Percentiles rank a stretch among this genome's conserved stretches.
Evolutionary conservation across 306 rosid species (phyloP).

Genomic region (Rubus idaeus): DNA sequence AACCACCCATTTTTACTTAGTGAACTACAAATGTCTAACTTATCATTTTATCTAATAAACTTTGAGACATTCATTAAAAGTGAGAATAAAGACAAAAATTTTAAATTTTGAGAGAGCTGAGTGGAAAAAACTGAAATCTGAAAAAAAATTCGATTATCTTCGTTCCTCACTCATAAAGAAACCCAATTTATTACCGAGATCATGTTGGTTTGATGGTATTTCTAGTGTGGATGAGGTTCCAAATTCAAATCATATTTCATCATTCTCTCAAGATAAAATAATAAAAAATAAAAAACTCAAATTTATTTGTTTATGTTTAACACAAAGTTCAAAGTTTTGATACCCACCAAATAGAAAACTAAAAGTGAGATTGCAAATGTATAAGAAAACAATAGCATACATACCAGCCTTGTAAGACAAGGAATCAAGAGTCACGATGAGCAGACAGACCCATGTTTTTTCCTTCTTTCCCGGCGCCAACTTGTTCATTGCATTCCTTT

Average conservation of each 20-base stretch:
- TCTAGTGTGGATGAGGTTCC: no score
- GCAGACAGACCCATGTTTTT: conserved; percentile 4
- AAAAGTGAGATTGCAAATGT: background rate
- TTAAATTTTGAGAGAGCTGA: no score
- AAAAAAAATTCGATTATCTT: background rate
- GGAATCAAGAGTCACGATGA: conserved; percentile 25
- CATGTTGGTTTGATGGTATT: no score
- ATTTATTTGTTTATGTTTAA: background rate
- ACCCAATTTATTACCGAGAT: background rate
- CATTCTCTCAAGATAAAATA: no score
- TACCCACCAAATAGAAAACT: background rate
- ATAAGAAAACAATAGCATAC: background rate
- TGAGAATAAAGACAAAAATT: no score
- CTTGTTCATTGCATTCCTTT: background rate
- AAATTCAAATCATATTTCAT: no score
- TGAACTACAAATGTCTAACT: no score
- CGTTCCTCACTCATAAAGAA: background rate
- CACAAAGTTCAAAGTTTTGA: background rate
- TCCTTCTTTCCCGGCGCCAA: background rate
- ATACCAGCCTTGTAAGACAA: conserved; percentile 33
- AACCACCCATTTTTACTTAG: no score
- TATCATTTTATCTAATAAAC: no score
- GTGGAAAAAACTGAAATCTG: no score
- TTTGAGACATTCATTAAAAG: no score
- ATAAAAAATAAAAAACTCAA: no score